A percentile compares a stretch with the other conserved stretches of the same genome.
phyloP scores from a whole-genome alignment of 352 stramenopile species.

The Globisporangium acanthophoron region DNA sequence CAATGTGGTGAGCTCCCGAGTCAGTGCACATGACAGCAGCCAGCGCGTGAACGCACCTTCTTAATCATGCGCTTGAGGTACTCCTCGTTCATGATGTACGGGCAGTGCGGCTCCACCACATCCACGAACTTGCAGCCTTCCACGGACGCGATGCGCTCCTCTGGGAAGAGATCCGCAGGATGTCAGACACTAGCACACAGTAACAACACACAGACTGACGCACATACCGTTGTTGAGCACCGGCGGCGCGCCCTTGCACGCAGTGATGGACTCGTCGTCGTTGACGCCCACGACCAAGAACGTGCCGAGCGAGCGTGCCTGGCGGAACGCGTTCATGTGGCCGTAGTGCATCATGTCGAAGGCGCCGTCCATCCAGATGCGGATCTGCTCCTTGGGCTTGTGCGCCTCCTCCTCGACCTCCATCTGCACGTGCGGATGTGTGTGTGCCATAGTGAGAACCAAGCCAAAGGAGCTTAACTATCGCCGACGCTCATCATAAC shows the following conservation, averaged over 20 bases:
- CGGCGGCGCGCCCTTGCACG: slow-evolving; percentile 93
- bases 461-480: no score
- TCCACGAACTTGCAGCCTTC: slow-evolving; percentile 98
- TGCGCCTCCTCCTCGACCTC: slow-evolving; percentile 67
- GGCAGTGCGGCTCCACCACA: slow-evolving; percentile 94
- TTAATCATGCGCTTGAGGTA: slow-evolving; percentile 98
- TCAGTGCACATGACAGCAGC: background rate
- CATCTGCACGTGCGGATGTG: slow-evolving; percentile 27
- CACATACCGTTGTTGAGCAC: slow-evolving; percentile 91
- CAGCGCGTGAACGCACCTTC: slow-evolving; percentile 35
- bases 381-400: slow-evolving; percentile 85
- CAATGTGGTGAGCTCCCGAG: background rate
- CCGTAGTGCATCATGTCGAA: slow-evolving; percentile 99
- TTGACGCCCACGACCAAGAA: slow-evolving; percentile 99
- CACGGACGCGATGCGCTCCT: slow-evolving; percentile 95
- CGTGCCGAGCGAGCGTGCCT: slow-evolving; percentile 93
- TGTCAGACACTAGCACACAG: background rate
- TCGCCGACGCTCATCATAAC: no score
- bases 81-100: slow-evolving; percentile 98
- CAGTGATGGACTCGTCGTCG: slow-evolving; percentile 95
- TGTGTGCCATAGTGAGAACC: background rate
- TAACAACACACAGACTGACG: background rate
- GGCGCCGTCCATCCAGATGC: slow-evolving; percentile 98
- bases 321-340: slow-evolving; percentile 99
- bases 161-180: slow-evolving; percentile 13